Base-by-base conservation (phyloP, 371 early-diverging fungal genomes). In the Mucor irregularis region DNA sequence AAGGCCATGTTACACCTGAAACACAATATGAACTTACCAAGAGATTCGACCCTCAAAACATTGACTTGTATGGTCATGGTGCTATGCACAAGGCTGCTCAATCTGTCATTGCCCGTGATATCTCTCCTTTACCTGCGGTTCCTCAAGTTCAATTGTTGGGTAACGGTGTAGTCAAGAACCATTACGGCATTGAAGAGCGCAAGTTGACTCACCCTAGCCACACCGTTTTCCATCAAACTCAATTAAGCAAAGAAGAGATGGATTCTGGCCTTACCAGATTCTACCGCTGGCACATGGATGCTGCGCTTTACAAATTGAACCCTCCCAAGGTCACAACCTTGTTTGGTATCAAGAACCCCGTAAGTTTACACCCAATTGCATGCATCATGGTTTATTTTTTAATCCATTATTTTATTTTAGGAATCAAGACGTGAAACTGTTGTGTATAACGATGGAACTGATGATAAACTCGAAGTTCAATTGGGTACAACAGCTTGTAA, bases 221-320 rank as follows among this genome's bases (percentile, higher is more conserved):
- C 40, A 57, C 58, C 8, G 68, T 66, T 3, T 78, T 74, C 48
- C 78, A 78, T 47, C 56, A 74, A 14, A 62, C 60, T 14, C 54
- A 44, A 2, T 44, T 78, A 43, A 62, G 73, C 11, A 46, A 66
- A 13, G 78, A 78, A 33, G 67, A 78, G 29, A 69, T 70, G 57
- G 71, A 68, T 11, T 60, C 62, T 19, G 78, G 71, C 21, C 66
- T 72, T 16, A 78, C 78, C 7, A 58, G 78, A 2, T 78, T 78
- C 51, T 78, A 74, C 43, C 64, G 78, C 29, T 78, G 78, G 78
- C 78, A 78, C 40, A 78, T 78, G 78, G 78, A 78, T 56, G 78
- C 78, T 50, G 78, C 78, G 47, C 61, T 78, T 5, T 78, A 78
- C 34, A 67, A 63, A 35, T 49, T 74, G 6, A 70, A 78, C 21